Conservation (phyloP, 352 stramenopile species). For the Phytophthora uliginosa region DNA sequence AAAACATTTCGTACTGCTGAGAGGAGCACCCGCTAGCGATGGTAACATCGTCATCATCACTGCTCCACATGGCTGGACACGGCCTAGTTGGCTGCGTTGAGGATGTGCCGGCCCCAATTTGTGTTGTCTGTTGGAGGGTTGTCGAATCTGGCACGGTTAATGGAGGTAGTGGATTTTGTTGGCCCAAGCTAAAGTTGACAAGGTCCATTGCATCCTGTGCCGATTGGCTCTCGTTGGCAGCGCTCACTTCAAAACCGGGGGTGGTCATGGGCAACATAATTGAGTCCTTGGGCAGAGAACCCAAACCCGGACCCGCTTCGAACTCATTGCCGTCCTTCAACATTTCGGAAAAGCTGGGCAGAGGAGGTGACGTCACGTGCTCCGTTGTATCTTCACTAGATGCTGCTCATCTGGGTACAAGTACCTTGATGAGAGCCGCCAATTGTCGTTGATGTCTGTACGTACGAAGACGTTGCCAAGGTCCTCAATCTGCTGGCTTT, state of each 20-base stretch:
- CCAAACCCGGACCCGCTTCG: conserved; percentile 20
- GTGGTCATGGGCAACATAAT: conserved; percentile 4
- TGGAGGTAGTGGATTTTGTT: conserved; percentile 12
- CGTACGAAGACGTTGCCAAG: neutral
- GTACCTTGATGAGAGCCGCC: neutral
- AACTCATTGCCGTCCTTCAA: conserved; percentile 36
- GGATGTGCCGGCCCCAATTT: neutral
- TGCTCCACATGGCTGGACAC: conserved; percentile 39
- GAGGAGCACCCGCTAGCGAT: neutral
- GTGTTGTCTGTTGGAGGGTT: neutral
- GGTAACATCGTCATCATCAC: conserved; percentile 27
- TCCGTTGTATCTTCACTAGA: conserved; percentile 4
- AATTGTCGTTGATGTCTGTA: neutral
- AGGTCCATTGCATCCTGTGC: conserved; percentile 45
- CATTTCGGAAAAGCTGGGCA: conserved; percentile 50
- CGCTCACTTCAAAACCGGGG: neutral
- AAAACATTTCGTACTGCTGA: conserved; percentile 40
- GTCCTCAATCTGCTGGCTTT: neutral
- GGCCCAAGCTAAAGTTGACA: conserved; percentile 45
- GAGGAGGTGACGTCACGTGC: conserved; percentile 44
- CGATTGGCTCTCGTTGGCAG: conserved; percentile 8
- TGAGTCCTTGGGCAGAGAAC: conserved; percentile 28
- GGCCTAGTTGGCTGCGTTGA: neutral
- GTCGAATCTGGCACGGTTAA: neutral
- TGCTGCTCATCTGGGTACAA: neutral